These are phyloP conservation scores for Malbranchea zuffiana DNA, from an alignment of 2,329 filamentous ascomycete genomes.

Conservation along the genomic window DNA sequence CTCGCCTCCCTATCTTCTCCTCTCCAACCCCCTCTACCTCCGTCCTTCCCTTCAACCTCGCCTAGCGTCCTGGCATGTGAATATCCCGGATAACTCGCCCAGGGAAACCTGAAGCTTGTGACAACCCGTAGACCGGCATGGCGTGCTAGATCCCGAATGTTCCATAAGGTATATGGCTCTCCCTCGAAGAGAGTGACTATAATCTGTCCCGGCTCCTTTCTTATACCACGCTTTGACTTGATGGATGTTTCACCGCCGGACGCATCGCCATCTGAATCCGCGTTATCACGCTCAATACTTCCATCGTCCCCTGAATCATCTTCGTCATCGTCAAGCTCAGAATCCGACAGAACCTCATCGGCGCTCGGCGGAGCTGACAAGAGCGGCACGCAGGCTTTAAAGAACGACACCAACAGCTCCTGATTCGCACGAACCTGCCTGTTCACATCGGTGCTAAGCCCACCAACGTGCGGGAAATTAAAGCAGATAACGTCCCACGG, in stretches of 20 bases:
- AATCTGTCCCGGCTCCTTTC: slow-evolving; percentile 43
- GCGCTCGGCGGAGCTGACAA: slow-evolving; percentile 22
- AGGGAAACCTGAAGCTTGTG: slow-evolving; percentile 39
- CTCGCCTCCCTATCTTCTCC: slow-evolving; percentile 39
- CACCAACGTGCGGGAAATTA: slow-evolving; percentile 95
- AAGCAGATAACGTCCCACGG: slow-evolving; percentile 73
- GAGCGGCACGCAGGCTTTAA: slow-evolving; percentile 35
- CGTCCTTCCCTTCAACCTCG: slow-evolving; percentile 33
- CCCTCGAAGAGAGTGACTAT: slow-evolving; percentile 85
- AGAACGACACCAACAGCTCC: slow-evolving; percentile 41
- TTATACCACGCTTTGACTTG: slow-evolving; percentile 9
- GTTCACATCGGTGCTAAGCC: slow-evolving; percentile 85
- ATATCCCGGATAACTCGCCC: slow-evolving; percentile 38
- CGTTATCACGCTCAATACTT: slow-evolving; percentile 11
- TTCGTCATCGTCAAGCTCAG: slow-evolving; percentile 13
- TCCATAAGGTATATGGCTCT: slow-evolving; percentile 93
- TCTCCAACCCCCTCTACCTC: slow-evolving; percentile 34
- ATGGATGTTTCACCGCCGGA: slow-evolving; percentile 9
- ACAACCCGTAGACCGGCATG: slow-evolving; percentile 45
- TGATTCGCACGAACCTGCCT: slow-evolving; percentile 89
- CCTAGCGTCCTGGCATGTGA: slow-evolving; percentile 39
- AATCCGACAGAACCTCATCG: slow-evolving; percentile 16
- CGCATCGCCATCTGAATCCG: slow-evolving; percentile 10
- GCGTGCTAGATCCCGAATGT: slow-evolving; percentile 73
- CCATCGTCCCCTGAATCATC: slow-evolving; percentile 17